Percentiles rank a stretch among this genome's conserved stretches.
These are phyloP conservation scores for Coemansia guatemalensis DNA, from an alignment of 192 early-diverging fungal species.

Conservation along the genomic window DNA sequence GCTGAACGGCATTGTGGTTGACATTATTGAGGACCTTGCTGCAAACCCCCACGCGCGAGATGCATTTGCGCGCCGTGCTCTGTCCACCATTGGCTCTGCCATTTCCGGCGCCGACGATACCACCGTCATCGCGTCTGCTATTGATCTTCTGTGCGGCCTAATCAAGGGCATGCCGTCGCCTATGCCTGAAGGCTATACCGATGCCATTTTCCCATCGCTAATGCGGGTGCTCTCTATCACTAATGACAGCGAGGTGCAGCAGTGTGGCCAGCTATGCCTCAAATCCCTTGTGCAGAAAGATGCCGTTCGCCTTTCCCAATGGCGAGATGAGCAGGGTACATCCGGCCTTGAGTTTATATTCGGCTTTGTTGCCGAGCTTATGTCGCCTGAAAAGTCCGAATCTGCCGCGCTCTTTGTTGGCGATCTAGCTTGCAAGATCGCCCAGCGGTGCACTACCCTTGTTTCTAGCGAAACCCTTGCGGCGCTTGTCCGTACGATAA, in stretches of 20 bases:
- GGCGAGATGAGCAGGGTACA: conserved; percentile 56
- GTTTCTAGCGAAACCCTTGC: conserved; percentile 55
- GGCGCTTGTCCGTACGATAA: conserved; percentile 76
- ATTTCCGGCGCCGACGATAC: conserved; percentile 55
- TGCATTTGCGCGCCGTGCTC: conserved; percentile 67
- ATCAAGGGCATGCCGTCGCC: conserved; percentile 71
- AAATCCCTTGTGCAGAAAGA: conserved; percentile 80
- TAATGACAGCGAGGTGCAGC: conserved; percentile 77
- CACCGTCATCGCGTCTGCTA: conserved; percentile 50
- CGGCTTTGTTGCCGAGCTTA: conserved; percentile 74
- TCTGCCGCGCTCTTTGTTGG: conserved; percentile 86
- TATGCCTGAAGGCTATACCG: conserved; percentile 66
- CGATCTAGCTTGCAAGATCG: conserved; percentile 81
- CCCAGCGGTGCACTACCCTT: conserved; percentile 65
- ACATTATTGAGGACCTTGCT: conserved; percentile 77
- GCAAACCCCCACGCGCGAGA: conserved; percentile 61
- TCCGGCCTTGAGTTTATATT: conserved; percentile 81
- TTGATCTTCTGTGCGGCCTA: conserved; percentile 73
- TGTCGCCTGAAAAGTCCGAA: conserved; percentile 75
- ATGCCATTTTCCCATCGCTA: conserved; percentile 77
- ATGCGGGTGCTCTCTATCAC: conserved; percentile 69
- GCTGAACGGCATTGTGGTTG: conserved; percentile 71
- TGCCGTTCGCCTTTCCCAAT: conserved; percentile 66
- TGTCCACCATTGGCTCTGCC: conserved; percentile 67
- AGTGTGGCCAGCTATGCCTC: conserved; percentile 86